phyloP scores from a whole-genome alignment of 139 green algal species.

The Chlamydomonas asymmetrica region DNA sequence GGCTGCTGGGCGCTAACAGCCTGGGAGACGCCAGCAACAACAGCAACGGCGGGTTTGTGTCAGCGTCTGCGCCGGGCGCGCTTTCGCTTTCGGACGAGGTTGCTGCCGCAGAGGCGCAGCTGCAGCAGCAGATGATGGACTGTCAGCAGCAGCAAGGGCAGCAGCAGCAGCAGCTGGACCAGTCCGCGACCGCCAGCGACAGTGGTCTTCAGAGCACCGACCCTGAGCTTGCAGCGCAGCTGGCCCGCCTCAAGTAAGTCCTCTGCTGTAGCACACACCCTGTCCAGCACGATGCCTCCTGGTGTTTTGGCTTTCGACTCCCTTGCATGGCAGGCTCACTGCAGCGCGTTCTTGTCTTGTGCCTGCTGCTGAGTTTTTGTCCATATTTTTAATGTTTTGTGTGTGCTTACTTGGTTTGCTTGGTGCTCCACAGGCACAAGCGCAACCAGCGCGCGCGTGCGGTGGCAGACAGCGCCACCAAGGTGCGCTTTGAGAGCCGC shows the following conservation, averaged over 20 bases:
- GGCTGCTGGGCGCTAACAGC: not conserved
- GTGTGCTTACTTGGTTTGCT: not conserved
- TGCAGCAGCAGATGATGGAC: not conserved
- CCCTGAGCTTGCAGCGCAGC: not conserved
- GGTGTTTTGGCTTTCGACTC: too few species aligned
- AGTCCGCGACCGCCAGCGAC: not conserved
- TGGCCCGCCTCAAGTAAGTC: constrained; percentile 18
- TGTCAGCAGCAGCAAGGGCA: not conserved
- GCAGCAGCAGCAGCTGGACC: constrained; percentile 4
- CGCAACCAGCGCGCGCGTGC: constrained; percentile 16
- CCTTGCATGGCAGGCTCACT: too few species aligned
- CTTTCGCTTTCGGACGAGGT: not conserved
- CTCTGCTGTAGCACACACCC: too few species aligned
- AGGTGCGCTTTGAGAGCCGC: constrained; percentile 17
- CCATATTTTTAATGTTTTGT: not conserved
- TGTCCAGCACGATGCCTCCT: too few species aligned
- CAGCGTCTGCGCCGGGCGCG: too few species aligned
- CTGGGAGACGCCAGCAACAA: constrained; percentile 5
- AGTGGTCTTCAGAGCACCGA: too few species aligned
- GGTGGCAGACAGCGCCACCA: constrained; percentile 12
- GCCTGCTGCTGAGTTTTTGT: too few species aligned
- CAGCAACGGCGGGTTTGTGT: too few species aligned
- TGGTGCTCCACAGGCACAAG: constrained; percentile 13
- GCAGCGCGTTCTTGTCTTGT: too few species aligned
- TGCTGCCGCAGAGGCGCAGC: not conserved